Percentiles rank a stretch among this genome's conserved stretches.
Evolutionary conservation across 2,329 filamentous ascomycete genomes (phyloP).

Genomic region (Cyphellophora europaea): DNA sequence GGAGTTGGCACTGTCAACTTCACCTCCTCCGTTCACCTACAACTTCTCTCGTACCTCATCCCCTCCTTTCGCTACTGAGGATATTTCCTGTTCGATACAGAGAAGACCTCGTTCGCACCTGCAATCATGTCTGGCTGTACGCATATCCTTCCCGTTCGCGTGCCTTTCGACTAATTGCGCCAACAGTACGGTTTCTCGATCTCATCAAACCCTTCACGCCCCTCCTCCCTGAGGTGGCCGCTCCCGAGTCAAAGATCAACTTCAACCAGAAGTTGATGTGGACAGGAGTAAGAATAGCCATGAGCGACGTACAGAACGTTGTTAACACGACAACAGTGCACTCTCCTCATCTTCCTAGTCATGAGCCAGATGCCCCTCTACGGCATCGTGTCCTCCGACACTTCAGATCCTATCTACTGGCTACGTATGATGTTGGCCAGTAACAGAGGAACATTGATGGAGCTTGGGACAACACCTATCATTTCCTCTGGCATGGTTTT

Average conservation of each 20-base stretch:
- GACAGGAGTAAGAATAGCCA: constrained; percentile 53
- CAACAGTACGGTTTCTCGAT: constrained; percentile 99
- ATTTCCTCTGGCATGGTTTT: constrained; percentile 99
- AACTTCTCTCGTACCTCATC: no score
- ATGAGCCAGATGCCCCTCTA: constrained; percentile 99
- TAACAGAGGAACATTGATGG: constrained; percentile 95
- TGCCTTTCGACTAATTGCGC: no score
- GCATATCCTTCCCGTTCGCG: no score
- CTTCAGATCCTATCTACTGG: constrained; percentile 98
- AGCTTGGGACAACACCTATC: constrained; percentile 94
- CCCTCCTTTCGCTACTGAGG: no score
- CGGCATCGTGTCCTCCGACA: constrained; percentile 97
- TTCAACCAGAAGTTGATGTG: constrained; percentile 99
- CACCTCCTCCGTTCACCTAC: no score
- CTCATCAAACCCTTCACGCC: constrained; percentile 99
- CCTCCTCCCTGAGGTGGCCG: constrained; percentile 97
- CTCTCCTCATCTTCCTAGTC: constrained; percentile 96
- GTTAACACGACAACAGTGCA: constrained; percentile 44
- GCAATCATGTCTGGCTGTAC: no score
- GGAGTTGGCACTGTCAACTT: no score
- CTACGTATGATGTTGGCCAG: constrained; percentile 99
- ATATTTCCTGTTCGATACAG: no score
- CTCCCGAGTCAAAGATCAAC: constrained; percentile 94
- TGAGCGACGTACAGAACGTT: constrained; percentile 5
- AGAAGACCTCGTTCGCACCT: no score